phyloP scores from a whole-genome alignment of 345 rosid genomes.

The Psidium guajava region DNA sequence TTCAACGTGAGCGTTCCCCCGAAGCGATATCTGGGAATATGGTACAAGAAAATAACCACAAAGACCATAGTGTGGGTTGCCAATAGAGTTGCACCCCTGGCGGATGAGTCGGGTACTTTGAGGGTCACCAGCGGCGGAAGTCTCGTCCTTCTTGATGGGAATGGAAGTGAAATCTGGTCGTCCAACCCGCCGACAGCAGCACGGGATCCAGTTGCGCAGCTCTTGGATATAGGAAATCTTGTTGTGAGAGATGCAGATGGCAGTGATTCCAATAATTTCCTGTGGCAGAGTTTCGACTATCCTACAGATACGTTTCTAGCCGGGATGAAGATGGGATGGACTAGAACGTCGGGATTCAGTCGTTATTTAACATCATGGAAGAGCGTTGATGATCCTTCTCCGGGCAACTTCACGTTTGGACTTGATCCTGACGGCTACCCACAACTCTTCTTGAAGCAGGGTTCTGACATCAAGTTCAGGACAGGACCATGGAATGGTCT shows the following conservation, averaged over 20 bases:
- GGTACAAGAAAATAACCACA: slow-evolving; percentile 5
- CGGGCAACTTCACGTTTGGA: slow-evolving; percentile 13
- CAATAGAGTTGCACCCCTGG: slow-evolving; percentile 1
- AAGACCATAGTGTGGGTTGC: slow-evolving; percentile 10
- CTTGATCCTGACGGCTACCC: slow-evolving; percentile 17
- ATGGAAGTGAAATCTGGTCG: background rate
- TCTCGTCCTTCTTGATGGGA: background rate
- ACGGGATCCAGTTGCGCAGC: slow-evolving; percentile 11
- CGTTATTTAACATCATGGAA: slow-evolving; percentile 20
- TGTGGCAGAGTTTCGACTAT: slow-evolving; percentile 63
- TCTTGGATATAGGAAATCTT: slow-evolving; percentile 37
- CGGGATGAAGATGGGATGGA: slow-evolving; percentile 37
- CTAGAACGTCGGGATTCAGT: slow-evolving; percentile 13
- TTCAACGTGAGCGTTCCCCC: background rate
- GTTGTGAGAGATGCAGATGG: slow-evolving; percentile 14
- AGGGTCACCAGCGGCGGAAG: background rate
- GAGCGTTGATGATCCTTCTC: slow-evolving; percentile 21
- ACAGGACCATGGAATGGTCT: slow-evolving; percentile 34
- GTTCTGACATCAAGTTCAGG: slow-evolving; percentile 3
- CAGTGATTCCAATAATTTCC: slow-evolving; percentile 4
- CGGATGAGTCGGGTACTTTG: background rate
- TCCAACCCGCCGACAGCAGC: background rate
- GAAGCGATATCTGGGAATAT: slow-evolving; percentile 8
- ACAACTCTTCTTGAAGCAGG: slow-evolving; percentile 7
- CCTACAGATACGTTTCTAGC: slow-evolving; percentile 29